A percentile compares a stretch with the other conserved stretches of the same genome.
Evolutionary conservation across 306 rosid species (phyloP).

Genomic region (Dryas octopetala): DNA sequence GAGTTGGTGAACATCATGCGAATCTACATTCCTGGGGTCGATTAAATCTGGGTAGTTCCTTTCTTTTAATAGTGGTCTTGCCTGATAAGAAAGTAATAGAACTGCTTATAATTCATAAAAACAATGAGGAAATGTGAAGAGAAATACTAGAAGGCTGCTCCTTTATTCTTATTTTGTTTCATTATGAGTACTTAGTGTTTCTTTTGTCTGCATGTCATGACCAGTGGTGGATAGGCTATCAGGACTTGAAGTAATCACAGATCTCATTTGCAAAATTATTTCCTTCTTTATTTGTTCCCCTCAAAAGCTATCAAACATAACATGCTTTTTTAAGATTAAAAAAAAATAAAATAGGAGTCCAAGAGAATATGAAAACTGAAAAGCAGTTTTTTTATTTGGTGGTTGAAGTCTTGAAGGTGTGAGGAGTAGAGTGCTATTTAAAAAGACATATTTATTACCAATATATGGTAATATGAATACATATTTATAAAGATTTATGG

Average conservation of each 20-base stretch:
- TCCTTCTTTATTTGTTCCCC: too few relatives aligned
- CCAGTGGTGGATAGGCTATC: neutral
- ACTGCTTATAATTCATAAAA: neutral
- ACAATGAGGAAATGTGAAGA: neutral
- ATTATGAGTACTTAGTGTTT: neutral
- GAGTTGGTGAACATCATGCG: slow-evolving; percentile 64
- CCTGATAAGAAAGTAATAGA: slow-evolving; percentile 33
- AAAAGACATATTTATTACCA: too few relatives aligned
- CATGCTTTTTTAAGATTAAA: too few relatives aligned
- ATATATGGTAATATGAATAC: neutral
- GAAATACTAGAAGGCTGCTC: slow-evolving; percentile 4
- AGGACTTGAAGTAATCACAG: too few relatives aligned
- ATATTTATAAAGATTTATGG: neutral
- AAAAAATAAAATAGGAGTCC: too few relatives aligned
- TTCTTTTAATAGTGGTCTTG: slow-evolving; percentile 63
- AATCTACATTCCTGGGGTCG: slow-evolving; percentile 52
- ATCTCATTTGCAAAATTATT: too few relatives aligned
- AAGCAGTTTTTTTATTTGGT: neutral
- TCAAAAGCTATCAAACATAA: too few relatives aligned
- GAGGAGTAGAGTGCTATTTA: too few relatives aligned
- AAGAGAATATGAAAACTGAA: too few relatives aligned
- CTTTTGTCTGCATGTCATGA: neutral
- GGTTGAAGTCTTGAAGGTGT: neutral
- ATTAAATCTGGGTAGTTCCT: slow-evolving; percentile 79
- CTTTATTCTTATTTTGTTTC: neutral